These are phyloP conservation scores for Fusarium palustre DNA, from an alignment of 2,329 filamentous ascomycete genomes.

Conservation along the genomic window DNA sequence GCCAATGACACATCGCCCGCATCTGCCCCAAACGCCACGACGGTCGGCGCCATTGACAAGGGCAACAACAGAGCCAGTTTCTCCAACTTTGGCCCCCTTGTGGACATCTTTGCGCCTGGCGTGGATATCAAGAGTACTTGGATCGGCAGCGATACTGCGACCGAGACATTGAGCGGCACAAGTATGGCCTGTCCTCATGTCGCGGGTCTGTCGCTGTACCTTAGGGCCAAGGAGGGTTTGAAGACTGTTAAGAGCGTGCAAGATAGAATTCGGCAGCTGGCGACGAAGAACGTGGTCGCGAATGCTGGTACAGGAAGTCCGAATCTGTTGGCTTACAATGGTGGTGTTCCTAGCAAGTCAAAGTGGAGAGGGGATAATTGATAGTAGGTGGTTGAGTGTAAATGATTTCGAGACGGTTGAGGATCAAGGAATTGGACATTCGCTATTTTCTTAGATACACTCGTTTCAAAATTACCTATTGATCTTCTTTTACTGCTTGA, in stretches of 20 bases:
- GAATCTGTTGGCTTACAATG: conserved; percentile 64
- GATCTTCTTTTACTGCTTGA: neutral
- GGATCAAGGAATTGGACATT: neutral
- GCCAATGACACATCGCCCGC: conserved; percentile 60
- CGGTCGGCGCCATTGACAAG: conserved; percentile 63
- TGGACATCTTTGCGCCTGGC: conserved; percentile 67
- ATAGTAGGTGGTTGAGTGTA: neutral
- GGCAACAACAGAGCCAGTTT: conserved; percentile 56
- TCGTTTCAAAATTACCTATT: neutral
- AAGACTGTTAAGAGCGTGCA: conserved; percentile 58
- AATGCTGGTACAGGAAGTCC: conserved; percentile 52
- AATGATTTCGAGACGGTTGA: neutral
- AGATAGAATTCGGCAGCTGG: conserved; percentile 56
- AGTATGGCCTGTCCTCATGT: conserved; percentile 73
- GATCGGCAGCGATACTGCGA: conserved; percentile 56
- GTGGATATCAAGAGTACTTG: conserved; percentile 60
- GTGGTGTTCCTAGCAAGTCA: conserved; percentile 29
- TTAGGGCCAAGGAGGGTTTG: conserved; percentile 52
- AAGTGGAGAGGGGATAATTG: no score
- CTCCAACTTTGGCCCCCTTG: conserved; percentile 62
- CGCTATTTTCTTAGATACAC: conserved; percentile 13
- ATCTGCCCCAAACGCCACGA: conserved; percentile 60
- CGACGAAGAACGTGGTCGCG: conserved; percentile 54
- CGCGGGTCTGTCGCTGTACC: conserved; percentile 69
- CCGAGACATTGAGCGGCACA: conserved; percentile 66